Conservation (phyloP, 2,329 filamentous ascomycete genomes). For the Venturia pyrina region DNA sequence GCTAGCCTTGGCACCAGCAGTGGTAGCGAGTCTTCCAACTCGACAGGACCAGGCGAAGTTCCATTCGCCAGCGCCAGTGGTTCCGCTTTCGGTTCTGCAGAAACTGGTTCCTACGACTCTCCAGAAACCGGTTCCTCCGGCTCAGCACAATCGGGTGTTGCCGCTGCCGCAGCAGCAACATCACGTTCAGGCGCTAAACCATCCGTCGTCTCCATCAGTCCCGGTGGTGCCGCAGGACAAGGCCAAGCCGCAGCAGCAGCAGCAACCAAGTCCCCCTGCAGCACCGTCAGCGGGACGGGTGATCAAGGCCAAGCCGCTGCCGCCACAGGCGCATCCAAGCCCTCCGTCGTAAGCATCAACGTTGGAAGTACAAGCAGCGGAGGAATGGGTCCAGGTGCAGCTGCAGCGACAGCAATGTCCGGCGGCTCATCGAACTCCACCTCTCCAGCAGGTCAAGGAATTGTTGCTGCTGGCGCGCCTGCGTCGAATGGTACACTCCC, state of each 20-base stretch:
- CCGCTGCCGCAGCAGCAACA: background rate
- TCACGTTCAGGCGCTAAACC: background rate
- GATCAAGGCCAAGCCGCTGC: background rate
- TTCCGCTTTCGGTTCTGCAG: background rate
- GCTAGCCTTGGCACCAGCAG: background rate
- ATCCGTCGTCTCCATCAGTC: conserved; percentile 2
- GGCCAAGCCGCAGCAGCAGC: background rate
- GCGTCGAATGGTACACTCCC: background rate
- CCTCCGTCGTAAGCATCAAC: background rate
- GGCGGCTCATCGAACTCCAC: conserved; percentile 1
- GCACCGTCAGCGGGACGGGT: background rate
- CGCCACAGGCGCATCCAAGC: background rate
- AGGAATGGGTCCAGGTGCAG: background rate
- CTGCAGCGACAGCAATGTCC: conserved; percentile 2
- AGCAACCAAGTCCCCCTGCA: background rate
- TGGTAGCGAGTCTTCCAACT: background rate
- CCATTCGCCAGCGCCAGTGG: background rate
- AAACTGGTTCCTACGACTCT: background rate
- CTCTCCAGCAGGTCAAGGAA: background rate
- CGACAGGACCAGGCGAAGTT: background rate
- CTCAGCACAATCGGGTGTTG: background rate
- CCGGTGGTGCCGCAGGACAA: background rate
- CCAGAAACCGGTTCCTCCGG: background rate
- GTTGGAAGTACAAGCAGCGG: background rate
- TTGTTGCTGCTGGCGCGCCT: conserved; percentile 6